Percentiles rank a stretch among this genome's conserved stretches.
phyloP scores from a whole-genome alignment of 163 green algal genomes.

The Scenedesmus sp. region DNA sequence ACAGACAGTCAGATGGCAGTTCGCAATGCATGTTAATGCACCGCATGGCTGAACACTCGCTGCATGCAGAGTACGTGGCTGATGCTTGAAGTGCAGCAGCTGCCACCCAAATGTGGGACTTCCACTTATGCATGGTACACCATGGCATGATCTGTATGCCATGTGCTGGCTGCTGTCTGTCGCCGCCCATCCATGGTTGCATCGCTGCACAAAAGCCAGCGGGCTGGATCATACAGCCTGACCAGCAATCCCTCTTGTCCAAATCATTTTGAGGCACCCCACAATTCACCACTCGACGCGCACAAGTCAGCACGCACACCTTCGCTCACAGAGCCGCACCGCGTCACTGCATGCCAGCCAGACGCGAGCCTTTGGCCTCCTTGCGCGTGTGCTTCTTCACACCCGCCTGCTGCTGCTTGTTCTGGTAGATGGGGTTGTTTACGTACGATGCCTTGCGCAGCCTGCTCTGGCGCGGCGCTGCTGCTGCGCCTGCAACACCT shows the following conservation, averaged over 20 bases:
- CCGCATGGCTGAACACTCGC: too few relatives aligned
- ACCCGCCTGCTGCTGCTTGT: slow-evolving; percentile 8
- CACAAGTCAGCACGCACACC: not conserved
- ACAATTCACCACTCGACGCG: not conserved
- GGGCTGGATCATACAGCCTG: not conserved
- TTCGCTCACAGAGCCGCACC: not conserved
- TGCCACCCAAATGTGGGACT: too few relatives aligned
- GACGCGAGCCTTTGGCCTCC: not conserved
- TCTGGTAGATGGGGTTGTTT: slow-evolving; percentile 68
- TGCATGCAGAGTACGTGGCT: too few relatives aligned
- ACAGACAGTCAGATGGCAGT: too few relatives aligned
- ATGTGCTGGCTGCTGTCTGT: not conserved
- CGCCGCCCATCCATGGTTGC: not conserved
- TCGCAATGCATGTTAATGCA: too few relatives aligned
- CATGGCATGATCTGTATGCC: too few relatives aligned
- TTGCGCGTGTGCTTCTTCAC: slow-evolving; percentile 15
- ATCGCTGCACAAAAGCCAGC: not conserved
- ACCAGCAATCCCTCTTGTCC: not conserved
- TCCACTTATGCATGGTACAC: too few relatives aligned
- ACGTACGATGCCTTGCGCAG: slow-evolving; percentile 70
- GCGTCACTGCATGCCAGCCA: not conserved
- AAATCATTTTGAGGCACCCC: too few relatives aligned
- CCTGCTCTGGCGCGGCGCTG: slow-evolving; percentile 39
- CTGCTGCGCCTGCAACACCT: not conserved
- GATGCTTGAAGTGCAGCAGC: too few relatives aligned